Evolutionary conservation across 805 yeast species (phyloP).

Genomic region (Wickerhamomyces chambardii): DNA sequence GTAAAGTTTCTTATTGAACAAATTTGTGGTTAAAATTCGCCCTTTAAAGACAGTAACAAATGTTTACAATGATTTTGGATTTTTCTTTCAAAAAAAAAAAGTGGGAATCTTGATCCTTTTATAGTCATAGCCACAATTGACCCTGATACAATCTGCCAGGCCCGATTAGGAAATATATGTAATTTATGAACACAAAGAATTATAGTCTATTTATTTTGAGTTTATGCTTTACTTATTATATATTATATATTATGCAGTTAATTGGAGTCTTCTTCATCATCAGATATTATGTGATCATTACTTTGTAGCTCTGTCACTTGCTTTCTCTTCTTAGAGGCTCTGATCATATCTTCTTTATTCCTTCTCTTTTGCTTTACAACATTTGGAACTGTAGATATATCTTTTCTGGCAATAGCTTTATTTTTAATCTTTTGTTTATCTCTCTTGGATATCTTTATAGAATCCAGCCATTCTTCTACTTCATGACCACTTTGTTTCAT

Average conservation of each 20-base stretch:
- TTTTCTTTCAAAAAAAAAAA: too few species aligned
- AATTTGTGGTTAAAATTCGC: too few species aligned
- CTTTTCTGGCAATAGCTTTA: conserved; percentile 53
- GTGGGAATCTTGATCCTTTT: not conserved
- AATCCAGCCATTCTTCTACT: conserved; percentile 76
- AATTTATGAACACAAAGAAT: too few species aligned
- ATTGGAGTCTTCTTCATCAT: not conserved
- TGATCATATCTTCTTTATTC: conserved; percentile 62
- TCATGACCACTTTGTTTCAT: conserved; percentile 87
- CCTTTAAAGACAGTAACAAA: too few species aligned
- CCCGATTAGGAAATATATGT: too few species aligned
- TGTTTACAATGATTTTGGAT: too few species aligned
- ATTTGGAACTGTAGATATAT: conserved; percentile 79
- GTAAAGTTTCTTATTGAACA: too few species aligned
- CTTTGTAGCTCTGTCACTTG: conserved; percentile 1
- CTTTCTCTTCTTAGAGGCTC: conserved; percentile 59
- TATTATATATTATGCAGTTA: not conserved
- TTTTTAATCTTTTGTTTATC: conserved; percentile 54
- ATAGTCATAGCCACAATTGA: too few species aligned
- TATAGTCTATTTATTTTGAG: too few species aligned
- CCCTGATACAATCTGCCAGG: not conserved
- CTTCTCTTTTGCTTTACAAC: conserved; percentile 55
- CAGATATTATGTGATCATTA: not conserved
- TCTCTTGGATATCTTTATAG: conserved; percentile 52
- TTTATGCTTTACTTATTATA: too few species aligned